Evolutionary conservation across 2,329 filamentous ascomycete species (phyloP).

Genomic region (Sordariomycetes sp.): DNA sequence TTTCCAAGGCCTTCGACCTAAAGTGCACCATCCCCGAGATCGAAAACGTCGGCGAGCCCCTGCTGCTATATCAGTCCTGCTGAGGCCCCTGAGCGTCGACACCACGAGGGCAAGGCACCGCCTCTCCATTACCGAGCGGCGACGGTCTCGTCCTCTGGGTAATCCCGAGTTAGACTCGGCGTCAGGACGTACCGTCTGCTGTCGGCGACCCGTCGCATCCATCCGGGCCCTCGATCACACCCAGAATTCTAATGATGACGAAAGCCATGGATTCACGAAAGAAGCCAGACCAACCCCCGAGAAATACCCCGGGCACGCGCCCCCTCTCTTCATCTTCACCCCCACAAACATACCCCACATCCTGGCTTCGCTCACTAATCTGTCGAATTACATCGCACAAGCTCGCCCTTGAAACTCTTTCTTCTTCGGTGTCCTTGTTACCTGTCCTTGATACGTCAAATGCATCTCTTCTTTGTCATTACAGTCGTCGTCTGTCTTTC

Average conservation of each 20-base stretch:
- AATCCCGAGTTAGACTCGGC: background rate
- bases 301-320: background rate
- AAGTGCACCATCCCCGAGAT: slow-evolving; percentile 99
- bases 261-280: slow-evolving; percentile 4
- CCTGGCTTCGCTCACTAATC: background rate
- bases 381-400: background rate
- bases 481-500: background rate
- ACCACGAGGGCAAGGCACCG: background rate
- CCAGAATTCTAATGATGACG: slow-evolving; percentile 3
- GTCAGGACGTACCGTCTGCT: too few species aligned
- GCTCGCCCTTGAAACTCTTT: background rate
- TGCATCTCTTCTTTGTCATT: background rate
- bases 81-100: slow-evolving; percentile 10
- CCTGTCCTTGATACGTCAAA: too few species aligned
- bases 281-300: background rate
- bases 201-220: background rate
- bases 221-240: background rate
- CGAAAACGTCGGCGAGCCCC: slow-evolving; percentile 90
- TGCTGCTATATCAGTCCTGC: slow-evolving; percentile 74
- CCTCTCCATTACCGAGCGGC: background rate
- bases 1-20: slow-evolving; percentile 96
- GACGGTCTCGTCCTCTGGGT: background rate
- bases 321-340: background rate
- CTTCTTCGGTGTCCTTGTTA: background rate
- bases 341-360: background rate